Evolutionary conservation across 176 grass and related monocot genomes (phyloP).

Genomic region (Hordeum marinum): DNA sequence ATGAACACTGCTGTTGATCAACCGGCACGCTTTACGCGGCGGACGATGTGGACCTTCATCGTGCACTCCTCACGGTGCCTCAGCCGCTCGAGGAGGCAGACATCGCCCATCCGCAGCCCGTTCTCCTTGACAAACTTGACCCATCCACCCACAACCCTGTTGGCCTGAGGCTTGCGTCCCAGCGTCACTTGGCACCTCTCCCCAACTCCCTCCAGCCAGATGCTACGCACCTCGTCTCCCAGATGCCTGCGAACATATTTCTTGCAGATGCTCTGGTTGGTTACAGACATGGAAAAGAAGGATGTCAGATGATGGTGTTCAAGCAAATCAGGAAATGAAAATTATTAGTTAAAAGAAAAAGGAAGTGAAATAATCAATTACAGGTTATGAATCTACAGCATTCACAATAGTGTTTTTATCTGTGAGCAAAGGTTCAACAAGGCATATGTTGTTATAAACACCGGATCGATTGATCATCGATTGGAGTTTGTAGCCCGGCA

Average conservation of each 20-base stretch:
- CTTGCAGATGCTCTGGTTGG: background rate
- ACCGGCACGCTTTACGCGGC: background rate
- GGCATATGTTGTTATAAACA: background rate
- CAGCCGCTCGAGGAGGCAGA: background rate
- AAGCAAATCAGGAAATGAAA: background rate
- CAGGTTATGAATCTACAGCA: background rate
- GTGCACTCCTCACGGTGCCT: background rate
- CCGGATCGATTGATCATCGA: background rate
- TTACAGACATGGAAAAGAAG: background rate
- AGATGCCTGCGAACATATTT: background rate
- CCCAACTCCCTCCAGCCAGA: background rate
- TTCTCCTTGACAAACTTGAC: background rate
- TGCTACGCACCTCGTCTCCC: background rate
- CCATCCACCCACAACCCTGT: constrained; percentile 3
- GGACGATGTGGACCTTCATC: background rate
- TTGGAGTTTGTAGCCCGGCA: too few species aligned
- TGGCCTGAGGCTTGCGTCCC: background rate
- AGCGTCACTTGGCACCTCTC: background rate
- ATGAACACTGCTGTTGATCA: background rate
- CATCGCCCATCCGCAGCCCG: background rate
- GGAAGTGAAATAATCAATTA: background rate
- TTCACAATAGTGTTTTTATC: background rate
- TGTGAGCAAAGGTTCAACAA: background rate
- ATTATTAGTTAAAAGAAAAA: too few species aligned
- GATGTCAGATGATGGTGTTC: background rate